Evolutionary conservation across 2,329 filamentous ascomycete species (phyloP).

Genomic region (Myotisia sp.): DNA sequence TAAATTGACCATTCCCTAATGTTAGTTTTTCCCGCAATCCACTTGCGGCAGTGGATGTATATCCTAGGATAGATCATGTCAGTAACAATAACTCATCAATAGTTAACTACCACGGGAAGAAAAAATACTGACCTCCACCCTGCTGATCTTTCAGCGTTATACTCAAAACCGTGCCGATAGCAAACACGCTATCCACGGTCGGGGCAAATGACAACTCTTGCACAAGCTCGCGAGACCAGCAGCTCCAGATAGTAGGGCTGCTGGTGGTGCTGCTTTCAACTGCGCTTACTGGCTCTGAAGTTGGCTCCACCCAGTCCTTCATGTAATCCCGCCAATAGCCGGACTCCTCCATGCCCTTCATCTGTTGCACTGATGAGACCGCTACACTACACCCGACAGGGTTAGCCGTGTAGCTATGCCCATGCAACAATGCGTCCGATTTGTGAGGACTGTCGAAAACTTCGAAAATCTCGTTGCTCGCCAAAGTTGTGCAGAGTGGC

Average conservation of each 20-base stretch:
- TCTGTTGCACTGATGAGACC: constrained; percentile 46
- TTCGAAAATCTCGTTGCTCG: constrained; percentile 58
- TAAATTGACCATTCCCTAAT: constrained; percentile 25
- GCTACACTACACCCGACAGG: constrained; percentile 68
- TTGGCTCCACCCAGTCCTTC: constrained; percentile 32
- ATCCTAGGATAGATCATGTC: constrained; percentile 32
- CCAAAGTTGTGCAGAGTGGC: constrained; percentile 61
- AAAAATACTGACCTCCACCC: constrained; percentile 30
- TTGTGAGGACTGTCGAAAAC: constrained; percentile 60
- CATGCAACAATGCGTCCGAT: constrained; percentile 64
- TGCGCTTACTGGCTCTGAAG: background rate
- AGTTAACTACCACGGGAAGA: constrained; percentile 1
- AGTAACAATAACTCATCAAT: constrained; percentile 7
- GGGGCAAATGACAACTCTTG: constrained; percentile 41
- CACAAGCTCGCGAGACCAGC: constrained; percentile 53
- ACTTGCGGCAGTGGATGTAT: constrained; percentile 42
- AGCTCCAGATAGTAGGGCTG: constrained; percentile 44
- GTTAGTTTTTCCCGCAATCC: constrained; percentile 39
- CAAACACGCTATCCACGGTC: constrained; percentile 52
- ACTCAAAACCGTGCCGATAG: constrained; percentile 60
- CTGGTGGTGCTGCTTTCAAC: background rate
- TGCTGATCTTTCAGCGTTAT: constrained; percentile 42
- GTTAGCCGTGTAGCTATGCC: constrained; percentile 78
- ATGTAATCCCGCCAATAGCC: constrained; percentile 46
- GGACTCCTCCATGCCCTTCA: constrained; percentile 43